Percentiles rank a stretch among this genome's conserved stretches.
These are phyloP conservation scores for Arthrobotrys sinensis DNA, from an alignment of 2,329 filamentous ascomycete species.

Conservation along the genomic window DNA sequence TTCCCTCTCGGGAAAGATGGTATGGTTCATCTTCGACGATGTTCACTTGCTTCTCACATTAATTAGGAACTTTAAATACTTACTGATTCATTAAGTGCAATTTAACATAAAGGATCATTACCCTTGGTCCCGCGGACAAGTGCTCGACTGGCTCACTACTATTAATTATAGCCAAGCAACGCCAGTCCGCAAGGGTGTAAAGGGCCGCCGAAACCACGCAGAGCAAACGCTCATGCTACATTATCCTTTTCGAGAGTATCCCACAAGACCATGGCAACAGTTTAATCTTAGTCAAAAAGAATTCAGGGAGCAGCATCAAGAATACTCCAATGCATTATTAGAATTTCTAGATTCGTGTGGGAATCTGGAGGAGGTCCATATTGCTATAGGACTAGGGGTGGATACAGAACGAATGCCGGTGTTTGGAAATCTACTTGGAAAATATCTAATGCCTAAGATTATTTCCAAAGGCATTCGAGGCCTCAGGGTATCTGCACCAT, in stretches of 20 bases:
- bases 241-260: constrained; percentile 46
- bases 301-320: constrained; percentile 31
- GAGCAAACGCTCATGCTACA: constrained; percentile 52
- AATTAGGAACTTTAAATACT: not conserved
- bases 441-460: constrained; percentile 5
- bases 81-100: constrained; percentile 14
- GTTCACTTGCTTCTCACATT: not conserved
- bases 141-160: constrained; percentile 3
- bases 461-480: not conserved
- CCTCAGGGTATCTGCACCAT: constrained; percentile 27
- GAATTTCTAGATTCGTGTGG: constrained; percentile 21
- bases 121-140: constrained; percentile 44
- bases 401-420: constrained; percentile 30
- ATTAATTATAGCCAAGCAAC: constrained; percentile 24
- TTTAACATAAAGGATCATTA: constrained; percentile 32
- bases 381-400: constrained; percentile 38
- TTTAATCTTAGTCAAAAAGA: constrained; percentile 24
- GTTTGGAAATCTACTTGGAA: constrained; percentile 27
- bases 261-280: constrained; percentile 30
- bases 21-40: constrained; percentile 1
- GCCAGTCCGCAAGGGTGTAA: constrained; percentile 36
- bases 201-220: constrained; percentile 40
- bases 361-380: constrained; percentile 39
- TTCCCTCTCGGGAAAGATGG: constrained; percentile 50
- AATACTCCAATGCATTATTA: constrained; percentile 12